Evolutionary conservation across 495 filamentous ascomycete species (phyloP).

Genomic region (Penicillium samsonianum): DNA sequence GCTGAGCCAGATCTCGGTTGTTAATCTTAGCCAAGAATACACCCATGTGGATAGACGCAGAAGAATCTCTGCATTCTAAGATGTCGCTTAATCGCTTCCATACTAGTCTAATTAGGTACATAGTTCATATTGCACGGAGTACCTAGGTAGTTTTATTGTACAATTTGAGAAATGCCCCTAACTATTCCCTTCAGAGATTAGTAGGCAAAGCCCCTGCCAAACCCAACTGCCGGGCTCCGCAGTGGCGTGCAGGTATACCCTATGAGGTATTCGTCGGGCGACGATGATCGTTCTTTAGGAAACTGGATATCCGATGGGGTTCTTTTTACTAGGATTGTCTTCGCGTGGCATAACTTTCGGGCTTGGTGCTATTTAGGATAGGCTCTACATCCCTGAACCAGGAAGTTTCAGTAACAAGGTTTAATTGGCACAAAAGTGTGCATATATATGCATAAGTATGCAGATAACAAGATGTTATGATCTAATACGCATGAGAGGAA

Average conservation of each 20-base stretch:
- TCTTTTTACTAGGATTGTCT: neutral
- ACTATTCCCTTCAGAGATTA: slow-evolving; percentile 20
- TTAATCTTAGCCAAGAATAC: slow-evolving; percentile 10
- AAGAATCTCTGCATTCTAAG: neutral
- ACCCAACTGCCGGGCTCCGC: slow-evolving; percentile 18
- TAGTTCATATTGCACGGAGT: neutral
- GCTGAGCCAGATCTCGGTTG: slow-evolving; percentile 26
- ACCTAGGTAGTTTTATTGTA: neutral
- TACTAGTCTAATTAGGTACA: neutral
- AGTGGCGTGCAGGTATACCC: slow-evolving; percentile 6
- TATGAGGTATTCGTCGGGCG: neutral
- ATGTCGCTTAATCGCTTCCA: neutral
- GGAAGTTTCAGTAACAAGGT: neutral
- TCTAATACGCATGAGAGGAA: neutral
- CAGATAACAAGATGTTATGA: neutral
- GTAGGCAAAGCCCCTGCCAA: slow-evolving; percentile 16
- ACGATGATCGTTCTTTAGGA: neutral
- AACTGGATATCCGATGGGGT: neutral
- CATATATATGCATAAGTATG: neutral
- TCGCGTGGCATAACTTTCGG: slow-evolving; percentile 11
- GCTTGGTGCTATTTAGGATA: slow-evolving; percentile 6
- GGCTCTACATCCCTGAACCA: neutral
- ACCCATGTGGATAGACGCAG: neutral
- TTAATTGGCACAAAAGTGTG: neutral
- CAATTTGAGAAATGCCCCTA: neutral